phyloP scores from a whole-genome alignment of 306 rosid species.

The Pterocarpus santalinus region DNA sequence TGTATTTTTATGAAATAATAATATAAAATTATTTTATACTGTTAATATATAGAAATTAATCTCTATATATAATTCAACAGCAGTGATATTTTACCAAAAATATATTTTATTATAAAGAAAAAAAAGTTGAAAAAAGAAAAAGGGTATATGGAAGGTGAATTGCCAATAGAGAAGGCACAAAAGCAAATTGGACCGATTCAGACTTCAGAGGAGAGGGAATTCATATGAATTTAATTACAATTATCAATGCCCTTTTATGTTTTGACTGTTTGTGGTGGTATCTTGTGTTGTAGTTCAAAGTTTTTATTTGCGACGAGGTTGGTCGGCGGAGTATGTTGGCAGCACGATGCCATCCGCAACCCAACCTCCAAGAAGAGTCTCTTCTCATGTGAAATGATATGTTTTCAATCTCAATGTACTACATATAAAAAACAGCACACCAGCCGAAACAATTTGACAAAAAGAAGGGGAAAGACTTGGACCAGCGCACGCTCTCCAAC shows the following conservation, averaged over 20 bases:
- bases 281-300: constrained; percentile 21
- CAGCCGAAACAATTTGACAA: background rate
- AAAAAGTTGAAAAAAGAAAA: background rate
- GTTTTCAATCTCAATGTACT: constrained; percentile 46
- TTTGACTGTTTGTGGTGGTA: constrained; percentile 36
- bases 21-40: too few relatives aligned
- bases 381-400: constrained; percentile 39
- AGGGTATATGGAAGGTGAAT: background rate
- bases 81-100: too few relatives aligned
- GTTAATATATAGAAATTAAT: too few relatives aligned
- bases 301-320: constrained; percentile 23
- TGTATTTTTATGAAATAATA: too few relatives aligned
- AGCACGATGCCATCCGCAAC: constrained; percentile 14
- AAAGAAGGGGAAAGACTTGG: background rate
- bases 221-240: background rate
- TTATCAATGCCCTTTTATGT: background rate
- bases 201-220: background rate
- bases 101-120: too few relatives aligned
- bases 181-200: constrained; percentile 27
- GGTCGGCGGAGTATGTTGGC: constrained; percentile 41
- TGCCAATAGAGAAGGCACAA: background rate
- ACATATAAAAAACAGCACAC: constrained; percentile 8
- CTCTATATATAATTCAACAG: too few relatives aligned
- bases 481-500: background rate
- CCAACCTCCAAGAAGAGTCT: constrained; percentile 40